Evolutionary conservation across 202 grass and related monocot genomes (phyloP), one percentile per base, ranked within the genome.

Genomic region (Dendrocalamus latiflorus): DNA sequence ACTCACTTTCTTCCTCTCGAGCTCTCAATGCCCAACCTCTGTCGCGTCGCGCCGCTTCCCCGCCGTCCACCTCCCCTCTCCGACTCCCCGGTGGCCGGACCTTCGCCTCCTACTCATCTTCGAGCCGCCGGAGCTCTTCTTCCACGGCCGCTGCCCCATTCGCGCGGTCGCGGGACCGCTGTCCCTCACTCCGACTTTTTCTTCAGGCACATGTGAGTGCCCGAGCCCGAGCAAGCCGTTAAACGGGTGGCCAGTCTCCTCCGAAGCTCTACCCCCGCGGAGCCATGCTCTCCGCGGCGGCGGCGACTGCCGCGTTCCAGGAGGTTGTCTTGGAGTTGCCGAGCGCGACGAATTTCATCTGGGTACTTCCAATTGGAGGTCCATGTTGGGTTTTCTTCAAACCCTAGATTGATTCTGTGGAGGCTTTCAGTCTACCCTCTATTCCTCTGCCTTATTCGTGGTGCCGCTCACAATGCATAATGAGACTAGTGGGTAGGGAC

Each of bases 281-380:
- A 65, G 5, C 43, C 8, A 81, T 70, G 78, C 21, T 69, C 14
- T n/a, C n/a, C n/a, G n/a, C n/a, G n/a, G 8, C 36, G 3, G 6
- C 6, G 57, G 6, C 59, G 34, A 14, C 36, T 1, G 22, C 20
- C 71, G 59, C 70, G 59, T 67, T 45, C 22, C 57, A 77, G 87
- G 83, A 34, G 34, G 25, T 21, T 36, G 13, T 86, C 73, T 48
- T 59, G 84, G 61, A 74, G 79, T 25, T 39, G 36, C 24, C 61
- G 33, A n/a, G n/a, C 68, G n/a, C 18, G 24, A 11, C 45, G 51
- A 22, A 49, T 79, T 18, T 72, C 55, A 42, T 21, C 50, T 69
- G 68, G 25, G 68, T 86, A 86, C 36, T 90, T 61, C 15, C 84
- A 83, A 39, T 62, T 90, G 22, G 74, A 90, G 84, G 88, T 90